Evolutionary conservation across 139 green algal species (phyloP).

Genomic region (Gonium pectorale): DNA sequence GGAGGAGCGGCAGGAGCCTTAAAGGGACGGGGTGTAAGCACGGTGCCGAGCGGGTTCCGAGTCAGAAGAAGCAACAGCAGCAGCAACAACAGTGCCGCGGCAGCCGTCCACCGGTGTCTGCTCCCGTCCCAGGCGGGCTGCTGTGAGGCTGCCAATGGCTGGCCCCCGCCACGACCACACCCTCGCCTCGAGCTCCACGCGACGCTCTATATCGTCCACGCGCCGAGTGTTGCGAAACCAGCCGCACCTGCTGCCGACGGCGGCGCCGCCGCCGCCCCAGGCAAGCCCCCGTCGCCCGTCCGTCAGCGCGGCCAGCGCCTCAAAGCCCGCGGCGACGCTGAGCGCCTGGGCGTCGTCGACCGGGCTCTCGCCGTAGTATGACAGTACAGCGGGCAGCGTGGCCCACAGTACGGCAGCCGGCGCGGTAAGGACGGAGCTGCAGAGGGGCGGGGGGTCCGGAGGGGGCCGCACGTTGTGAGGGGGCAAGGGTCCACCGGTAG

Average conservation of each 20-base stretch:
- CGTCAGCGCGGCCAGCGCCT: constrained; percentile 18
- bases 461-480: no score
- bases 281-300: constrained; percentile 39
- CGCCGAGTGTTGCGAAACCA: neutral
- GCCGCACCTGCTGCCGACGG: neutral
- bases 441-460: no score
- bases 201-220: no score
- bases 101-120: constrained; percentile 19
- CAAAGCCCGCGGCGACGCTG: neutral
- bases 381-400: neutral
- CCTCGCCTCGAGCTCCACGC: no score
- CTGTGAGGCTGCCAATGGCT: neutral
- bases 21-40: neutral
- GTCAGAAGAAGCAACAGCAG: neutral
- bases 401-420: constrained; percentile 18
- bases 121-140: neutral
- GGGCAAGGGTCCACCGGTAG: no score
- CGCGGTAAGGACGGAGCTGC: no score
- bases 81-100: neutral
- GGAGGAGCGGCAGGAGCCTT: neutral
- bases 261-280: neutral
- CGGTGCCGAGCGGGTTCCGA: neutral
- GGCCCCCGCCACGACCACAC: no score
- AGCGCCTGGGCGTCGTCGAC: neutral
- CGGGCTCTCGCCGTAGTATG: constrained; percentile 7